Evolutionary conservation across 305 asterid genomes (phyloP).

Genomic region (Solanum chacoense): DNA sequence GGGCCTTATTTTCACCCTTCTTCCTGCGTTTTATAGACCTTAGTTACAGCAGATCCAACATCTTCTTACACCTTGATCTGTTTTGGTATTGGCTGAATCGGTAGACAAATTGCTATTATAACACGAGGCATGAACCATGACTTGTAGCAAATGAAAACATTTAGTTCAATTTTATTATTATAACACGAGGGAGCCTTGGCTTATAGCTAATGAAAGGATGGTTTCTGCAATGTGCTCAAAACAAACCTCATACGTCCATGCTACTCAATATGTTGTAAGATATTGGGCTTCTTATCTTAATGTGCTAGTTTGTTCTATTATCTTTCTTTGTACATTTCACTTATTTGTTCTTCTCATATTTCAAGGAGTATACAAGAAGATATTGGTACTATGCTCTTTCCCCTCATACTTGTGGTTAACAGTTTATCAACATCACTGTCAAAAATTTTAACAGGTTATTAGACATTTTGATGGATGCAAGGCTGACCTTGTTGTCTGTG

Average conservation of each 20-base stretch:
- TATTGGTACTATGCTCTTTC: background rate
- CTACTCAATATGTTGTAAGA: background rate
- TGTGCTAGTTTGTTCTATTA: background rate
- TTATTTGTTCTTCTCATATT: background rate
- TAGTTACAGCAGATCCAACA: background rate
- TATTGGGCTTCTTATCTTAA: background rate
- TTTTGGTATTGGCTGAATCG: background rate
- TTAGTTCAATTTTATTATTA: background rate
- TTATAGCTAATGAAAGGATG: background rate
- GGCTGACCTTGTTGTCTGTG: constrained; percentile 97
- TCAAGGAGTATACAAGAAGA: background rate
- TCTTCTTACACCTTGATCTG: background rate
- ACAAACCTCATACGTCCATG: background rate
- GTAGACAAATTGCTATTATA: background rate
- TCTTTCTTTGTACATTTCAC: background rate
- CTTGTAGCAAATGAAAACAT: background rate
- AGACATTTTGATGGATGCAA: constrained; percentile 99
- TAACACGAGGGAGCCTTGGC: background rate
- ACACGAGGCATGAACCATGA: background rate
- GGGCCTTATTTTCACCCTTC: background rate
- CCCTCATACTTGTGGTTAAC: background rate
- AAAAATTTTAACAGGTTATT: constrained; percentile 45
- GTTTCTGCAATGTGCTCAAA: background rate
- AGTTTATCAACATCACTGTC: background rate
- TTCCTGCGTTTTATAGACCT: background rate